Evolutionary conservation across 257 asterid genomes (phyloP), one percentile per base, ranked within the genome.

Genomic region (Thymus mandschuricus): DNA sequence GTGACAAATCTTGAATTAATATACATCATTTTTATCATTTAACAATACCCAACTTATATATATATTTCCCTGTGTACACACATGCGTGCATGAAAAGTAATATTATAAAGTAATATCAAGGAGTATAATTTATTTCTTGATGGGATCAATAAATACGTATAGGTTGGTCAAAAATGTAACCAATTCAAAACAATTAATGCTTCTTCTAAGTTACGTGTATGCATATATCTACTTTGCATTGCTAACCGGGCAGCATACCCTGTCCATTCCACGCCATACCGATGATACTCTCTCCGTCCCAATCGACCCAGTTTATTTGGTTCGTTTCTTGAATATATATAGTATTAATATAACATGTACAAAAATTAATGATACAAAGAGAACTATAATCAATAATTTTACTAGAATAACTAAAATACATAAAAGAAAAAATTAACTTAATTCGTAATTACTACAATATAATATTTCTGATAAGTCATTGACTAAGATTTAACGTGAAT

Each of bases 171-270:
- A 51, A 21, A 63, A 38, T n/a, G 43, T 10, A 60, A 52, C 49
- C 48, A 21, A 21, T 21, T 21, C 21, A 62, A 51, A 11, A 38
- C 12, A 21, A 38, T 35, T 38, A 50, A 29, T 71, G 54, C n/a
- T 33, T 11, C 56, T 29, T 35, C 27, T 28, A 49, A 60, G 27
- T 33, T n/a, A 69, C 29, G 41, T 45, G 61, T 38, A 49, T 71
- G 6, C 6, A 38, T 38, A 4, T 61, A 49, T 70, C 68, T 29
- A 63, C 72, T 44, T 55, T 70, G 72, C 80, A 55, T 69, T 55
- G 70, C 71, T 62, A 48, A 64, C 40, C 33, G 70, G 79, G 35
- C 49, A 68, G 40, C 5, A 8, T 21, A 21, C 21, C 21, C 21
- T 21, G 38, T 58, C 28, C 61, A 70, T 70, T 15, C 60, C 48